These are phyloP conservation scores for Neurospora tetrasperma DNA, from an alignment of 495 filamentous ascomycete genomes.

Conservation along the genomic window DNA sequence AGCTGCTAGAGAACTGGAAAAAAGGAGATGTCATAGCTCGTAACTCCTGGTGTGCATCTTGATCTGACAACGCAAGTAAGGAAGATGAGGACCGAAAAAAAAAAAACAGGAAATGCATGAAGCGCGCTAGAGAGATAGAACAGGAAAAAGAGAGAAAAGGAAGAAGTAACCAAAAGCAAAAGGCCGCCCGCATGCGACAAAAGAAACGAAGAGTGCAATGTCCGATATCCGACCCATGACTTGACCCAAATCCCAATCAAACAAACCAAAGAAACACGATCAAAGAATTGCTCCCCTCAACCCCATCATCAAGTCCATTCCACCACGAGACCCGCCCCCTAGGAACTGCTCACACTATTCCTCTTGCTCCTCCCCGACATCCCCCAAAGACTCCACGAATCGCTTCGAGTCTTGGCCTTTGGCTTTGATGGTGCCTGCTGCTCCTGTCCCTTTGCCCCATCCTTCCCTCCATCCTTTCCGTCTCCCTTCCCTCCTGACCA, in stretches of 20 bases:
- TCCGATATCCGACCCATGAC: not conserved
- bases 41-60: not conserved
- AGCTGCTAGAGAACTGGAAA: no score
- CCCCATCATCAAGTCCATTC: not conserved
- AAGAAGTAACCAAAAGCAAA: not conserved
- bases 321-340: no score
- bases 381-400: conserved; percentile 1
- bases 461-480: not conserved
- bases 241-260: no score
- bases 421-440: not conserved
- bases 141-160: not conserved
- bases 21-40: not conserved
- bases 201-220: not conserved
- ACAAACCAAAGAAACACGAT: no score
- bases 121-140: not conserved
- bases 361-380: not conserved
- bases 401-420: not conserved
- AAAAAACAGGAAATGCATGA: no score
- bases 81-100: not conserved
- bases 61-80: not conserved
- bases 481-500: not conserved
- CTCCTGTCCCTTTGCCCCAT: not conserved
- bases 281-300: no score
- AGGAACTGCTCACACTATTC: not conserved
- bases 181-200: not conserved